Base-by-base conservation (phyloP, 495 filamentous ascomycete genomes). In the Mytilinidion resinicola region DNA sequence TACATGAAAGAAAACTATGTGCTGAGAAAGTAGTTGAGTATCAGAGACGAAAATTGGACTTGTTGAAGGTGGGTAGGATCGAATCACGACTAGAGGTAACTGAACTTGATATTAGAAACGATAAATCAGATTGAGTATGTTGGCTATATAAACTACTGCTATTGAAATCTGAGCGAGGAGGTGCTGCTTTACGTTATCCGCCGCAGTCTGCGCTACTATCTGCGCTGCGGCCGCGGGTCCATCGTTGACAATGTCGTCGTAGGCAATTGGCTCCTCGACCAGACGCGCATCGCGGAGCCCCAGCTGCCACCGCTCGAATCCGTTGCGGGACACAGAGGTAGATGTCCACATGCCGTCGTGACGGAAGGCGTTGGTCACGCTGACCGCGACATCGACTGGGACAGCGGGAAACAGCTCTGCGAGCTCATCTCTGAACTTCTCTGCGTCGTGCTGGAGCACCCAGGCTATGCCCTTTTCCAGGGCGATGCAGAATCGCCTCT, bases 401-500 rank as follows among this genome's bases (percentile, higher is more conserved):
- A 55, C 57, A 4, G 33, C 48, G 36, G 57, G 57, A 41, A 60
- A 60, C 2, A 60, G 37, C 17, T 54, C 57, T 14, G 51, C 57
- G 11, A 60, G 51, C 21, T 60, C 57, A 38, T 60, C 57, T 30
- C 43, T 34, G 57, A 55, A 60, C 8, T 39, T 35, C 30, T 60
- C 57, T 9, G 57, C 57, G 17, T 60, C 43, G 33, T 60, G 57
- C 57, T 55, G 36, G 41, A 60, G 57, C 21, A 60, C 57, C 57
- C 51, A 60, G 1, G 38, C 43, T 11, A 60, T 55, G 17, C 57
- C 57, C 51, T 55, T 46, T 33, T 47, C 39, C 11, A 60, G 30
- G 38, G 38, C 57, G 20, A 55, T 30, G 25, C 50, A 60, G 57
- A 60, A 55, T 21, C 51, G 51, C 35, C 21, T 49, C 15, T 60